A percentile compares a stretch with the other conserved stretches of the same genome.
phyloP scores from a whole-genome alignment of 1,284 basidiomycete species.

The Mycosarcoma mackinlayi region DNA sequence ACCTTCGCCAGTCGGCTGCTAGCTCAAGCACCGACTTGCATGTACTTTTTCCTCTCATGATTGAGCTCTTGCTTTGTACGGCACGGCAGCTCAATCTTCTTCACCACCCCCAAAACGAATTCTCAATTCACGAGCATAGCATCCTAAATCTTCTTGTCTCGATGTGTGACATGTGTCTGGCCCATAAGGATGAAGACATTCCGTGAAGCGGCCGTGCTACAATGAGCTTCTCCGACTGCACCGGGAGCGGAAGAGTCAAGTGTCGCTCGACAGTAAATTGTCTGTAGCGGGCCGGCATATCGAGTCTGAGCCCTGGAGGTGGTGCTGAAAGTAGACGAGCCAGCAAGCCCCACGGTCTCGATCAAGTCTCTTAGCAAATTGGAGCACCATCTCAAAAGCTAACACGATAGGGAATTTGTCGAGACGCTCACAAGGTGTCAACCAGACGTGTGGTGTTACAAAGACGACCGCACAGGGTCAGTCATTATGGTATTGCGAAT shows the following conservation, averaged over 20 bases:
- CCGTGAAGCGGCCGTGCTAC: too few relatives aligned
- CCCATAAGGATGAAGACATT: too few relatives aligned
- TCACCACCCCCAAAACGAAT: slow-evolving; percentile 24
- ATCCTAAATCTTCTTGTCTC: slow-evolving; percentile 16
- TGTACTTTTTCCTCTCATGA: slow-evolving; percentile 30
- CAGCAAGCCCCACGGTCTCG: too few relatives aligned
- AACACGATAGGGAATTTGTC: neutral
- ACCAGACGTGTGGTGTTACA: slow-evolving; percentile 25
- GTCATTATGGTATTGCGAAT: slow-evolving; percentile 18
- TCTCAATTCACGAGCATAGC: slow-evolving; percentile 45
- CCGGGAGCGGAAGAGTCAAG: too few relatives aligned
- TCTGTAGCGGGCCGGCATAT: neutral
- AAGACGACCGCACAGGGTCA: slow-evolving; percentile 4
- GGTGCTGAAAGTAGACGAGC: neutral
- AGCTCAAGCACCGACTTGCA: neutral
- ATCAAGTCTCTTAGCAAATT: too few relatives aligned
- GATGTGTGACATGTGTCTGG: neutral
- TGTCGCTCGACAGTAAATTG: too few relatives aligned
- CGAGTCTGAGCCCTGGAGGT: neutral
- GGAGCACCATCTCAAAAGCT: neutral
- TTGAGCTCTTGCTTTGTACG: too few relatives aligned
- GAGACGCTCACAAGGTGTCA: too few relatives aligned
- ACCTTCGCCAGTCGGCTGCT: neutral
- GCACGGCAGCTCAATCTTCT: slow-evolving; percentile 24
- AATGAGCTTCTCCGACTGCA: too few relatives aligned